Evolutionary conservation across 371 early-diverging fungal genomes (phyloP), one percentile per base, ranked within the genome.

Genomic region (Mucor racemosus): DNA sequence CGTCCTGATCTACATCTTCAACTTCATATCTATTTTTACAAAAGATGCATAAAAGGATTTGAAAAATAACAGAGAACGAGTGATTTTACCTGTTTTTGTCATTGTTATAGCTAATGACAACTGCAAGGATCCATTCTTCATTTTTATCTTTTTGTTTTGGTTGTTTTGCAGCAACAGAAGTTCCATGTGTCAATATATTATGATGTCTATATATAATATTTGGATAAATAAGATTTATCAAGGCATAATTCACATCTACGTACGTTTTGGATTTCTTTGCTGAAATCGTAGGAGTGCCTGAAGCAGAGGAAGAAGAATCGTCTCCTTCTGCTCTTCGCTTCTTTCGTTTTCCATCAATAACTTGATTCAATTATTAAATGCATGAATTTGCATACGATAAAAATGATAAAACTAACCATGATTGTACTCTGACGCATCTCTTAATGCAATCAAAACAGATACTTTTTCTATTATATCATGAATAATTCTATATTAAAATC

Each of bases 111-210:
- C 75, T 73, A 13, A 90, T 71, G 4, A 92, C 90, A 0, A 82
- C 81, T 0, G 92, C 92, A 36, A 91, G 67, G 41, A 93, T 91
- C 92, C 92, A 93, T 64, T 91, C 91, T 75, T 93, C 84, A 65
- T 86, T 84, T 59, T 85, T 86, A 55, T 85, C 84, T 58, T 88
- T 88, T 66, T 85, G 85, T 50, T 82, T 85, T 34, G 79, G 77
- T 33, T 82, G 84, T 57, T 82, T 84, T 11, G 89, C 91, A 33
- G 88, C 91, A 58, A 82, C 81, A 62, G 76, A 78, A 5, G 79
- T 77, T 13, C 84, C 84, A 54, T 71, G 67, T 11, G 80, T 64
- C 34, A 84, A 74, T 31, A 79, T 35, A 4, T 33, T 9, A 4
- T 56, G 54, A 6, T 54, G 55, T 21, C 38, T 53, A 36, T 15